A percentile compares a stretch with the other conserved stretches of the same genome.
phyloP scores from a whole-genome alignment of 352 stramenopile genomes.

The Pythium guiyangense region DNA sequence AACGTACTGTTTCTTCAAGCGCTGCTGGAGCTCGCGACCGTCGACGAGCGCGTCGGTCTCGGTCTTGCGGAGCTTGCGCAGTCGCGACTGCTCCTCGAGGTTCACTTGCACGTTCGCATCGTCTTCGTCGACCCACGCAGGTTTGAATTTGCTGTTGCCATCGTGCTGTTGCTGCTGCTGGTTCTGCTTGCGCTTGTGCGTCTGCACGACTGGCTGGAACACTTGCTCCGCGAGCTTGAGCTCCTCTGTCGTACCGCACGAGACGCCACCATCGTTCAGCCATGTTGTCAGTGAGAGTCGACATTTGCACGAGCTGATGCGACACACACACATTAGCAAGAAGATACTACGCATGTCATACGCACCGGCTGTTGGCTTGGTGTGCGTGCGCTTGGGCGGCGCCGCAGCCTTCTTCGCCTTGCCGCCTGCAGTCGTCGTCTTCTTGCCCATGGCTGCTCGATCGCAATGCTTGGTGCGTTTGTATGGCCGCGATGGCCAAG shows the following conservation, averaged over 20 bases:
- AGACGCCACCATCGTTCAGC: neutral
- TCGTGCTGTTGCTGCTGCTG: constrained; percentile 11
- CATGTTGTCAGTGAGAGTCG: neutral
- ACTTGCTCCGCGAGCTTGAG: constrained; percentile 49
- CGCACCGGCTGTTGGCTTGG: constrained; percentile 11
- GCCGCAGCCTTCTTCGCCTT: neutral
- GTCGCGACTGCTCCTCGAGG: constrained; percentile 55
- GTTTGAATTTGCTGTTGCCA: constrained; percentile 24
- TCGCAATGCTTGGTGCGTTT: neutral
- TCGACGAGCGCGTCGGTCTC: constrained; percentile 61
- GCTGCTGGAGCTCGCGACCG: constrained; percentile 69
- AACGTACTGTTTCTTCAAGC: constrained; percentile 78
- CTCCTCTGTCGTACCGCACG: constrained; percentile 26
- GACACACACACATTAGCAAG: neutral
- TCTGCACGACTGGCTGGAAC: constrained; percentile 33
- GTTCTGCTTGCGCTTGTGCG: constrained; percentile 30
- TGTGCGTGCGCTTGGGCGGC: neutral
- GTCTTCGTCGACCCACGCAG: constrained; percentile 87
- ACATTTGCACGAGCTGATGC: neutral
- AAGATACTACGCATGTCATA: neutral
- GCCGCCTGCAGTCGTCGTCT: neutral
- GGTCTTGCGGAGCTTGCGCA: constrained; percentile 83
- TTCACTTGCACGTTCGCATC: constrained; percentile 71
- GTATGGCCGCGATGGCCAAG: constrained; percentile 2
- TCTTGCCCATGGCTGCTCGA: neutral